Percentiles rank a stretch among this genome's conserved stretches.
Evolutionary conservation across 2,329 filamentous ascomycete species (phyloP).

Genomic region (Phialemoniopsis sp.): DNA sequence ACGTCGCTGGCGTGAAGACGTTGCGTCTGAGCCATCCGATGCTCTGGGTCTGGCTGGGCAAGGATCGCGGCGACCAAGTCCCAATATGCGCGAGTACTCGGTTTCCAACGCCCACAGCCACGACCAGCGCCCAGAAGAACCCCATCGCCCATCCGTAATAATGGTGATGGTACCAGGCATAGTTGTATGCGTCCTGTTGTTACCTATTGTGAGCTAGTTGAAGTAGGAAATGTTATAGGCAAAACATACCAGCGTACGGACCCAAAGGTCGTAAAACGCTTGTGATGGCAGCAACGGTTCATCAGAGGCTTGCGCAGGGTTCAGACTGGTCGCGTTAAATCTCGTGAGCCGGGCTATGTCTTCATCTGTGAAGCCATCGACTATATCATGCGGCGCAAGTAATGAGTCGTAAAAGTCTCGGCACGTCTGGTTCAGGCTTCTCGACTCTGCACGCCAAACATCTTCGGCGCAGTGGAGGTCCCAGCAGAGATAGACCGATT

Average conservation of each 20-base stretch:
- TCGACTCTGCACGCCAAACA: no score
- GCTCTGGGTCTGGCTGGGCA: slow-evolving; percentile 24
- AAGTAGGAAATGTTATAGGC: slow-evolving; percentile 24
- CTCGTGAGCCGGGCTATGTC: slow-evolving; percentile 14
- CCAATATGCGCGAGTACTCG: slow-evolving; percentile 14
- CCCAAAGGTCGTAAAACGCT: slow-evolving; percentile 26
- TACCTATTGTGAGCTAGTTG: no score
- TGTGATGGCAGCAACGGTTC: slow-evolving; percentile 28
- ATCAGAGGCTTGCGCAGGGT: slow-evolving; percentile 11
- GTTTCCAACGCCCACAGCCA: slow-evolving; percentile 27
- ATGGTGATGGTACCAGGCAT: no score
- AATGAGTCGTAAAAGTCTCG: no score
- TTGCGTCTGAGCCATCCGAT: slow-evolving; percentile 24
- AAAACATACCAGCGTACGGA: slow-evolving; percentile 28
- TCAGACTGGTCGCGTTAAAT: slow-evolving; percentile 29
- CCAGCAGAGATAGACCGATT: slow-evolving; percentile 32
- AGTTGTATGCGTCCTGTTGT: no score
- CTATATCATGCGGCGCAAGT: no score
- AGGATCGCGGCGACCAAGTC: slow-evolving; percentile 7
- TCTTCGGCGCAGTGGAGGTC: slow-evolving; percentile 25
- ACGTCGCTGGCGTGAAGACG: slow-evolving; percentile 33
- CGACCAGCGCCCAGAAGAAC: slow-evolving; percentile 31
- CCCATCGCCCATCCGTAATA: slow-evolving; percentile 13
- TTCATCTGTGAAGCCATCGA: slow-evolving; percentile 3
- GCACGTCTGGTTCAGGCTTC: no score